These are phyloP conservation scores for Mycena pura DNA, from an alignment of 768 basidiomycete genomes.

Conservation along the genomic window DNA sequence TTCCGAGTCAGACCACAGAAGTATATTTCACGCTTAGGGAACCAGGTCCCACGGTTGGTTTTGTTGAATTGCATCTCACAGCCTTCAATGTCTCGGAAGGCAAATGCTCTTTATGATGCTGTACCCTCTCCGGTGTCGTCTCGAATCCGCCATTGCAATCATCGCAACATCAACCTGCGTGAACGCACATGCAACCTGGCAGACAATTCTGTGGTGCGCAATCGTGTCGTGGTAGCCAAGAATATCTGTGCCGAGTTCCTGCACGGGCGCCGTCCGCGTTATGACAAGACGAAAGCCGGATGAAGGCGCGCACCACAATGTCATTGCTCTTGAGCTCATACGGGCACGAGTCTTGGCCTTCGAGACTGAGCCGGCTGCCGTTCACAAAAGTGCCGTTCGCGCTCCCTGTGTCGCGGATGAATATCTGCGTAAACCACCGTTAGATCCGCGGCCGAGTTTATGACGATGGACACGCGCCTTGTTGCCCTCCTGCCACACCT, in stretches of 20 bases:
- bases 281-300: background rate
- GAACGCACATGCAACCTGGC: slow-evolving; percentile 64
- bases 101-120: slow-evolving; percentile 8
- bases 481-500: slow-evolving; percentile 68
- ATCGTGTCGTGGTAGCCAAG: slow-evolving; percentile 66
- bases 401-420: slow-evolving; percentile 70
- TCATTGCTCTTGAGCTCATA: slow-evolving; percentile 71
- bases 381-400: slow-evolving; percentile 77
- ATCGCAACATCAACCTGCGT: slow-evolving; percentile 52
- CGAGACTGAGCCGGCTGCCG: slow-evolving; percentile 62
- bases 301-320: slow-evolving; percentile 49
- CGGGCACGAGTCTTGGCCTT: slow-evolving; percentile 64
- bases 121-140: slow-evolving; percentile 17
- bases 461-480: slow-evolving; percentile 49
- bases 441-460: background rate
- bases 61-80: too few relatives aligned
- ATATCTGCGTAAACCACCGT: slow-evolving; percentile 49
- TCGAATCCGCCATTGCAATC: slow-evolving; percentile 20
- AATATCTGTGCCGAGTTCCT: slow-evolving; percentile 79
- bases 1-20: too few relatives aligned
- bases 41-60: too few relatives aligned
- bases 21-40: too few relatives aligned
- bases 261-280: background rate
- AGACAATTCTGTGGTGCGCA: slow-evolving; percentile 73
- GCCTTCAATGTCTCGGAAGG: background rate